These are phyloP conservation scores for Fraxinus latifolia DNA, from an alignment of 305 asterid species.

Conservation along the genomic window DNA sequence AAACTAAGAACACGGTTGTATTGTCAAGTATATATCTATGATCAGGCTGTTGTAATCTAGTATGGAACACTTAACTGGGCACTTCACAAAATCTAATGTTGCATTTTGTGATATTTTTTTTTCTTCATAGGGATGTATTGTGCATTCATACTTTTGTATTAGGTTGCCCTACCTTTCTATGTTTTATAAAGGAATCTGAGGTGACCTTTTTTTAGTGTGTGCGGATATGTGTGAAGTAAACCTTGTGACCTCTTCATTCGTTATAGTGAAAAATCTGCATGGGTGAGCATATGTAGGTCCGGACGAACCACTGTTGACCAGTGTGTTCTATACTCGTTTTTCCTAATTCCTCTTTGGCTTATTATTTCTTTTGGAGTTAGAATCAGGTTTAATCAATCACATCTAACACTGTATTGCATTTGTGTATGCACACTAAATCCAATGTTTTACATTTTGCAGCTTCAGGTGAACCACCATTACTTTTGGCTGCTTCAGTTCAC, in stretches of 20 bases:
- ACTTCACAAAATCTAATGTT: background rate
- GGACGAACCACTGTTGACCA: background rate
- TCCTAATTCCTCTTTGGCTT: background rate
- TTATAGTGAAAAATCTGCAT: background rate
- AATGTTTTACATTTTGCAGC: conserved; percentile 37
- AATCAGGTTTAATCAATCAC: background rate
- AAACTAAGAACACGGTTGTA: background rate
- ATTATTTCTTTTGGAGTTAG: background rate
- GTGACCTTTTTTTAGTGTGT: background rate
- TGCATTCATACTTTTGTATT: background rate
- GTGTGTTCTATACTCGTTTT: background rate
- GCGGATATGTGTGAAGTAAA: background rate
- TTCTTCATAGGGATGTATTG: background rate
- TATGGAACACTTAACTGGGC: background rate
- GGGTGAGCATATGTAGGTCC: background rate
- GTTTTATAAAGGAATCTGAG: background rate
- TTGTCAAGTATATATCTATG: background rate
- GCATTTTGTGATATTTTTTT: background rate
- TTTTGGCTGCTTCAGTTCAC: conserved; percentile 64
- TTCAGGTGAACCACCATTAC: conserved; percentile 75
- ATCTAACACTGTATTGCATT: background rate
- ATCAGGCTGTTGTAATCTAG: background rate
- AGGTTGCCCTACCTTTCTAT: background rate
- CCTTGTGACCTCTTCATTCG: background rate
- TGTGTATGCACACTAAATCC: background rate